These are phyloP conservation scores for Westerdykella aurantiaca DNA, from an alignment of 2,329 filamentous ascomycete species.

Conservation along the genomic window DNA sequence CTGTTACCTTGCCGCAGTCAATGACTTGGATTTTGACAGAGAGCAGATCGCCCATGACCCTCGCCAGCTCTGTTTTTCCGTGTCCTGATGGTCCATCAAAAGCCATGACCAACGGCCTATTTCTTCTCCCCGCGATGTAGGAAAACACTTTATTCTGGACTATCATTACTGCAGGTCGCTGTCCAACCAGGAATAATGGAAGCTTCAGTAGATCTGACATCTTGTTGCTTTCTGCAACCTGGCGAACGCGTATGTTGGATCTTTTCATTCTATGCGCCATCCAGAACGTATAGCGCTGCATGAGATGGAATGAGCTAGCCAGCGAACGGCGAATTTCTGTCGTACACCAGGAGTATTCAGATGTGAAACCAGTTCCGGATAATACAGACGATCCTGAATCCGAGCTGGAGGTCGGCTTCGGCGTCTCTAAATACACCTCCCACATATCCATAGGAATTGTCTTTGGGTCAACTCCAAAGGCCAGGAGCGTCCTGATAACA, in stretches of 20 bases:
- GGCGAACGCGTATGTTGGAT: neutral
- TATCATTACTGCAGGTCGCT: neutral
- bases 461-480: neutral
- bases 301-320: neutral
- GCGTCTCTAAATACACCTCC: constrained; percentile 2
- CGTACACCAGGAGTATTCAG: neutral
- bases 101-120: constrained; percentile 6
- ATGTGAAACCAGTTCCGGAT: too few relatives aligned
- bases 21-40: constrained; percentile 2
- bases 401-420: neutral
- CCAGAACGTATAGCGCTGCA: neutral
- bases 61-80: constrained; percentile 11
- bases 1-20: constrained; percentile 32
- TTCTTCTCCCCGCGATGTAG: neutral
- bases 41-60: constrained; percentile 6
- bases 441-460: constrained; percentile 5
- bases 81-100: constrained; percentile 10
- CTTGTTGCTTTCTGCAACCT: constrained; percentile 1
- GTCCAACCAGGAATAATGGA: constrained; percentile 4
- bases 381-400: too few relatives aligned
- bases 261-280: neutral
- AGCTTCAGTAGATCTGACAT: constrained; percentile 1
- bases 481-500: constrained; percentile 4
- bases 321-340: neutral
- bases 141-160: constrained; percentile 1